A percentile compares a stretch with the other conserved stretches of the same genome.
phyloP scores from a whole-genome alignment of 148 eudicot species.

The Cornus suecica region DNA sequence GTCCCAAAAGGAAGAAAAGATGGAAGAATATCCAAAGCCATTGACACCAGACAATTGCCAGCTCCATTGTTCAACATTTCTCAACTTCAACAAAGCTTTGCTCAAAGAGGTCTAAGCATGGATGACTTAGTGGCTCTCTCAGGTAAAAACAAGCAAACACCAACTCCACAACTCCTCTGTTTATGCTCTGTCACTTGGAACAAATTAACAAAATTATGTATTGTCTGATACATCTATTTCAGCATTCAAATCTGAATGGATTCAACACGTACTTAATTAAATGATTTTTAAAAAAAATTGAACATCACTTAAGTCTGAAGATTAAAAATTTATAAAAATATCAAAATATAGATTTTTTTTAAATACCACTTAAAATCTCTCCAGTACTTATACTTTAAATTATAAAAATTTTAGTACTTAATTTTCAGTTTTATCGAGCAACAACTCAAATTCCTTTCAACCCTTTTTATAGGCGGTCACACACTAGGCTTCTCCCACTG shows the following conservation, averaged over 20 bases:
- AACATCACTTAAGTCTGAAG: too few species aligned
- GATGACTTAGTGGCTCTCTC: slow-evolving; percentile 84
- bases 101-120: slow-evolving; percentile 67
- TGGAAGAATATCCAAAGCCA: slow-evolving; percentile 79
- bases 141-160: slow-evolving; percentile 36
- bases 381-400: too few species aligned
- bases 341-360: too few species aligned
- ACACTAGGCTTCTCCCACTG: slow-evolving; percentile 94
- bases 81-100: slow-evolving; percentile 78
- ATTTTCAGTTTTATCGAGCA: too few species aligned
- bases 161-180: background rate
- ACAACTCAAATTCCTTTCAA: background rate
- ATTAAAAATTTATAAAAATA: too few species aligned
- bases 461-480: slow-evolving; percentile 56
- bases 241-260: too few species aligned
- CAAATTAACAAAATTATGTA: background rate
- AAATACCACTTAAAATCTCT: too few species aligned
- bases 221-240: too few species aligned
- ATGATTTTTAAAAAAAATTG: too few species aligned
- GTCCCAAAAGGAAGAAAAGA: slow-evolving; percentile 92
- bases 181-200: background rate
- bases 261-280: too few species aligned
- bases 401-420: too few species aligned
- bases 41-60: slow-evolving; percentile 68
- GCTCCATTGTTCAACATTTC: slow-evolving; percentile 81